These are phyloP conservation scores for Colletotrichum salicis DNA, from an alignment of 2,329 filamentous ascomycete species.

Conservation along the genomic window DNA sequence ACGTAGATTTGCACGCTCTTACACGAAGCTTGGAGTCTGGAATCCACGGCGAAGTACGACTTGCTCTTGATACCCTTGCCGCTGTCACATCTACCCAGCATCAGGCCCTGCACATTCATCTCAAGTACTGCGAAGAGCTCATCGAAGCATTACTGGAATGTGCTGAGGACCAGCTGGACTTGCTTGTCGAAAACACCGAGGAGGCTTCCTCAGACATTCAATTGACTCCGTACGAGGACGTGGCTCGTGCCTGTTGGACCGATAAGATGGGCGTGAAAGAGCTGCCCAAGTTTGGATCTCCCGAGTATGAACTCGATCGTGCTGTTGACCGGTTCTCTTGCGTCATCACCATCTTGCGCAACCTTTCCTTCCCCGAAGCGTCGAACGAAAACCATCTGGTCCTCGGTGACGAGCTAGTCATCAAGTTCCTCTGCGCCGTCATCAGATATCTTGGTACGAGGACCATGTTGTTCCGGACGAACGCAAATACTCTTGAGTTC, in stretches of 20 bases:
- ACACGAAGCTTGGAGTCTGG: slow-evolving; percentile 91
- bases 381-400: slow-evolving; percentile 73
- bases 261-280: slow-evolving; percentile 81
- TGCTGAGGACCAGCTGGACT: slow-evolving; percentile 86
- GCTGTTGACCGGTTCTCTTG: slow-evolving; percentile 89
- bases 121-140: slow-evolving; percentile 85
- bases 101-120: slow-evolving; percentile 71
- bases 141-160: slow-evolving; percentile 90
- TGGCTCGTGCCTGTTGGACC: slow-evolving; percentile 79
- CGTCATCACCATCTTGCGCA: slow-evolving; percentile 91
- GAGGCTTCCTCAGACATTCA: slow-evolving; percentile 90
- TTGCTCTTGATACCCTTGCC: slow-evolving; percentile 86
- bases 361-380: slow-evolving; percentile 80
- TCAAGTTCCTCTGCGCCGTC: slow-evolving; percentile 85
- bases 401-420: slow-evolving; percentile 79
- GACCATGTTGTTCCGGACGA: slow-evolving; percentile 83
- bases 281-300: slow-evolving; percentile 77
- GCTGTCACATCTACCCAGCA: slow-evolving; percentile 71
- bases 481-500: slow-evolving; percentile 90
- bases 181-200: slow-evolving; percentile 83
- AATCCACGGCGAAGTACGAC: slow-evolving; percentile 86
- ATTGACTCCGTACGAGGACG: slow-evolving; percentile 86
- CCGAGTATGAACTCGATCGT: slow-evolving; percentile 83
- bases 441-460: slow-evolving; percentile 90
- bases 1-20: slow-evolving; percentile 89